Conservation (phyloP, 306 rosid species). For the Pterocarpus macrocarpus region DNA sequence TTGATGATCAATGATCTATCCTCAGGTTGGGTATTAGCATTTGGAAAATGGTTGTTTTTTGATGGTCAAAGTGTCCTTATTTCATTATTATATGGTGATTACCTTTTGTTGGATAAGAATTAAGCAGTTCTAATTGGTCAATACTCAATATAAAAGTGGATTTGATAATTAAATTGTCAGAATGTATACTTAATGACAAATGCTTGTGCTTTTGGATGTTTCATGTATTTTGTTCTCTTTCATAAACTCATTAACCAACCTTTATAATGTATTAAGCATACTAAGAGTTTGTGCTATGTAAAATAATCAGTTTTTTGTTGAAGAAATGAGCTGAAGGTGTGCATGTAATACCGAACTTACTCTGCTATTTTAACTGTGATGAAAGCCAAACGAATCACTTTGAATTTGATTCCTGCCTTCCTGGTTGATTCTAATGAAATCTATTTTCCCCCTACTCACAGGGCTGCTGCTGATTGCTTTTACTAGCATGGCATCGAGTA, state of each 20-base stretch:
- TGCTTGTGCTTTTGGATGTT: slow-evolving; percentile 21
- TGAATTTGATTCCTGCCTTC: slow-evolving; percentile 20
- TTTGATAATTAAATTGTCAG: not conserved
- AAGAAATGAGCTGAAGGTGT: slow-evolving; percentile 1
- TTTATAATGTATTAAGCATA: not conserved
- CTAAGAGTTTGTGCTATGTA: not conserved
- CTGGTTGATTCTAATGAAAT: slow-evolving; percentile 15
- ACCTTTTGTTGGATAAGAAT: not conserved
- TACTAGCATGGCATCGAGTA: slow-evolving; percentile 70
- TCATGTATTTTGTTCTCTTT: slow-evolving; percentile 22
- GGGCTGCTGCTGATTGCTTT: slow-evolving; percentile 40
- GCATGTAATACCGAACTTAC: not conserved
- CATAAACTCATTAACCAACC: not conserved
- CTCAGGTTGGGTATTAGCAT: too few species aligned
- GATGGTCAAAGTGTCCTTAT: not conserved
- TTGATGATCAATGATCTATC: too few species aligned
- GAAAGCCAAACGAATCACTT: slow-evolving; percentile 8
- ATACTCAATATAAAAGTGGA: not conserved
- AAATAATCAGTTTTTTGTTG: not conserved
- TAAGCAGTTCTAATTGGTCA: not conserved
- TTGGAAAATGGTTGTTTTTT: not conserved
- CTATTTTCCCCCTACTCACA: not conserved
- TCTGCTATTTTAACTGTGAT: slow-evolving; percentile 1
- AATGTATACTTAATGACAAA: not conserved
- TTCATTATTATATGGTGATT: not conserved